Conservation (phyloP, 2,329 filamentous ascomycete species). For the Fusarium sp. region DNA sequence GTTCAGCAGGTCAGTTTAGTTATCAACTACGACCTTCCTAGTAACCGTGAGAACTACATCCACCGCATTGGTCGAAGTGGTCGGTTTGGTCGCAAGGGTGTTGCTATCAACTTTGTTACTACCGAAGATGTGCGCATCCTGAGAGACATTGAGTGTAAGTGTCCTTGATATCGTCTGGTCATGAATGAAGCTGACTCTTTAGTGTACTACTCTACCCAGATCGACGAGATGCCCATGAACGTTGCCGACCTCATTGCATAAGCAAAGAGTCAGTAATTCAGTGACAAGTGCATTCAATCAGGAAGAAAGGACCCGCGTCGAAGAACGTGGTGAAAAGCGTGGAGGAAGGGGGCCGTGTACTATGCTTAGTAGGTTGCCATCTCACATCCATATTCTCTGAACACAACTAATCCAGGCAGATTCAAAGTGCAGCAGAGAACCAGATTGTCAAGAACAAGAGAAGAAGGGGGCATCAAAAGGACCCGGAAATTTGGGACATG, state of each 20-base stretch:
- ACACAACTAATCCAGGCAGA: constrained; percentile 2
- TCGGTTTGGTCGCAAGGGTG: constrained; percentile 96
- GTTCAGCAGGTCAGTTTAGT: constrained; percentile 98
- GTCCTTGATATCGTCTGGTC: too few species aligned
- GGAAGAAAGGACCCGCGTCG: constrained; percentile 20
- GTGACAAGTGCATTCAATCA: not conserved
- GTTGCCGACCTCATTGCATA: constrained; percentile 71
- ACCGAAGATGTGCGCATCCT: constrained; percentile 98
- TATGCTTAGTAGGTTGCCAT: constrained; percentile 34
- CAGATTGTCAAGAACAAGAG: constrained; percentile 18
- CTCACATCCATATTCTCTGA: not conserved
- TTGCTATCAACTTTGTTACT: constrained; percentile 99
- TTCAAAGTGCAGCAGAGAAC: not conserved
- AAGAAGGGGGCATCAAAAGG: not conserved
- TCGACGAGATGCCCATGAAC: constrained; percentile 99
- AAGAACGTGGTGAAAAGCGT: constrained; percentile 28
- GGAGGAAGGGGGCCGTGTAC: constrained; percentile 46
- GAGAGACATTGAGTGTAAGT: constrained; percentile 91
- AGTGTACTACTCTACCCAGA: constrained; percentile 97
- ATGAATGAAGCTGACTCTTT: constrained; percentile 46
- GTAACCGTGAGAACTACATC: constrained; percentile 99
- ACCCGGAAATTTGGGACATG: not conserved
- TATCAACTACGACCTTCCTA: constrained; percentile 98
- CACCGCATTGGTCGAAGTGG: constrained; percentile 97
- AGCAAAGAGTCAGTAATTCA: constrained; percentile 1